Conservation (phyloP, 2,329 filamentous ascomycete species). For the Aureobasidium lini region DNA sequence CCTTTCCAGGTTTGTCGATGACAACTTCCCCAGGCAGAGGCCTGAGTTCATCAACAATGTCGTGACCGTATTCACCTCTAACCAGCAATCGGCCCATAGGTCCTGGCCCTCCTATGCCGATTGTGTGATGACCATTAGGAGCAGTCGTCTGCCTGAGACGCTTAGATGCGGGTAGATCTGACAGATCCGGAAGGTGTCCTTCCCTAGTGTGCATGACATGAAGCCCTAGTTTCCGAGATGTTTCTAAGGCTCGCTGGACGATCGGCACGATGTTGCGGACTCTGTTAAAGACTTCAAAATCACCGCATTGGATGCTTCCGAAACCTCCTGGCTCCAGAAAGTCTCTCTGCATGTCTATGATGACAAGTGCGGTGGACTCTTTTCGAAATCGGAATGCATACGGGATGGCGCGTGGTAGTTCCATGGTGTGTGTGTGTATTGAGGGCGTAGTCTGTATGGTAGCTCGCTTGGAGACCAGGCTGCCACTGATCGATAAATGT, state of each 20-base stretch:
- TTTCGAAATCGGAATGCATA: constrained; percentile 43
- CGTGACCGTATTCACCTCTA: constrained; percentile 48
- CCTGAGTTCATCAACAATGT: constrained; percentile 47
- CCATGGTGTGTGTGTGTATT: too few relatives aligned
- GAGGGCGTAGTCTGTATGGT: too few relatives aligned
- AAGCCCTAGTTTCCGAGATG: constrained; percentile 36
- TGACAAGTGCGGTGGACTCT: constrained; percentile 40
- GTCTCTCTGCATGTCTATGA: constrained; percentile 48
- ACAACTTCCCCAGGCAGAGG: constrained; percentile 46
- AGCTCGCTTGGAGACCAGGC: too few relatives aligned
- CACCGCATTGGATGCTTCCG: constrained; percentile 41
- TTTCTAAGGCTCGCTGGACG: constrained; percentile 31
- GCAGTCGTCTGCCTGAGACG: constrained; percentile 41
- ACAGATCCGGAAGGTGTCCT: constrained; percentile 44
- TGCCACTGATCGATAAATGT: too few relatives aligned
- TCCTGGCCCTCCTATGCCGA: constrained; percentile 46
- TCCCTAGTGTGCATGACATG: constrained; percentile 44
- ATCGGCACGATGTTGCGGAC: constrained; percentile 23
- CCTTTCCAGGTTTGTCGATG: constrained; percentile 53
- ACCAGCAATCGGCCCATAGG: constrained; percentile 47
- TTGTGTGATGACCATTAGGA: constrained; percentile 37
- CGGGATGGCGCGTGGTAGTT: constrained; percentile 22
- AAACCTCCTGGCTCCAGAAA: constrained; percentile 45
- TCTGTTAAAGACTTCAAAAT: constrained; percentile 29
- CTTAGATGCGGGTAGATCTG: constrained; percentile 47